Evolutionary conservation across 805 yeast species (phyloP).

Genomic region (Pichia cabralensis): DNA sequence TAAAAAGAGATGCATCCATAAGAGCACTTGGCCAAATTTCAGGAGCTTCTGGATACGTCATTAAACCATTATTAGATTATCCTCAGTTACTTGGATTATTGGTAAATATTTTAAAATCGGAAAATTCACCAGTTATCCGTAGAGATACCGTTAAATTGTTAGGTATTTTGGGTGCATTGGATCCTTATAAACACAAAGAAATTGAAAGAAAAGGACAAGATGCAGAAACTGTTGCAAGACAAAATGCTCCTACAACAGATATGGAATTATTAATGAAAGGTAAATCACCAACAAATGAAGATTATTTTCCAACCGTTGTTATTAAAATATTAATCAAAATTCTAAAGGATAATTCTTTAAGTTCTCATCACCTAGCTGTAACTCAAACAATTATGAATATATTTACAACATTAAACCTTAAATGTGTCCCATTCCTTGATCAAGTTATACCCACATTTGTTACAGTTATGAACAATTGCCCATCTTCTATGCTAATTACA

Average conservation of each 20-base stretch:
- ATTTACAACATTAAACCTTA: constrained; percentile 77
- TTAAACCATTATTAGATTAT: constrained; percentile 83
- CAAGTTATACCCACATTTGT: constrained; percentile 84
- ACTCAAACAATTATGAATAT: constrained; percentile 92
- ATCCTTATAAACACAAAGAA: constrained; percentile 91
- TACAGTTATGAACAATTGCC: constrained; percentile 73
- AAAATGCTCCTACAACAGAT: constrained; percentile 84
- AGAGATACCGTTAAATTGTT: constrained; percentile 82
- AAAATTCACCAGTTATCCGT: constrained; percentile 61
- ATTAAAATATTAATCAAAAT: constrained; percentile 77
- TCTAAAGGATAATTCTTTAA: constrained; percentile 73
- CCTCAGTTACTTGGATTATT: constrained; percentile 81
- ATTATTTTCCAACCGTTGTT: constrained; percentile 92
- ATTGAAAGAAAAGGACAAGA: constrained; percentile 51
- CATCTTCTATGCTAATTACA: constrained; percentile 70
- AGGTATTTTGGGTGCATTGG: constrained; percentile 93
- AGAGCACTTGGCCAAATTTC: constrained; percentile 83
- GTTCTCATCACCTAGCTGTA: constrained; percentile 80
- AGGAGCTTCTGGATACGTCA: constrained; percentile 87
- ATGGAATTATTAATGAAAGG: constrained; percentile 87
- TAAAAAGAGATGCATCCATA: constrained; percentile 83
- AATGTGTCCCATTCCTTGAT: constrained; percentile 82
- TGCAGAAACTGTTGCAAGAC: constrained; percentile 43
- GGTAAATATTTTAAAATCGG: constrained; percentile 73
- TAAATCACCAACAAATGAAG: constrained; percentile 85